phyloP scores from a whole-genome alignment of 148 eudicot genomes.

The Simmondsia chinensis region DNA sequence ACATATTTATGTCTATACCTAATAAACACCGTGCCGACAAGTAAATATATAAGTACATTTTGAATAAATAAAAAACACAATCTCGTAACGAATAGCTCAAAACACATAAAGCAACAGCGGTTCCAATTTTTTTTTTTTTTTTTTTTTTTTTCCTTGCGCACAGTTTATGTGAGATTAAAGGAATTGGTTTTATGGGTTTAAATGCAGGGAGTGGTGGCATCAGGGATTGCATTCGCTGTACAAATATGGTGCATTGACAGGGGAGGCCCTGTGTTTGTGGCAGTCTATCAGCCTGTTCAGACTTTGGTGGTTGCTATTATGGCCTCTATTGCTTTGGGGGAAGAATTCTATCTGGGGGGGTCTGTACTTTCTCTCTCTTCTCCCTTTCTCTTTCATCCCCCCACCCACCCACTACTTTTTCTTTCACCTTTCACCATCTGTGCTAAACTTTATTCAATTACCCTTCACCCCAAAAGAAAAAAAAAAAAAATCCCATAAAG shows the following conservation, averaged over 20 bases:
- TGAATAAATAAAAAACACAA: too few relatives aligned
- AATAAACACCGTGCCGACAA: too few relatives aligned
- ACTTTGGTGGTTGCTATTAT: slow-evolving; percentile 95
- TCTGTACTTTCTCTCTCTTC: slow-evolving; percentile 14
- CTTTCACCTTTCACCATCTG: slow-evolving; percentile 20
- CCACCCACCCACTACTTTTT: slow-evolving; percentile 10
- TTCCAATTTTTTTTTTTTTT: too few relatives aligned
- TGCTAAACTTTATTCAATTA: slow-evolving; percentile 1
- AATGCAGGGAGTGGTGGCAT: slow-evolving; percentile 96
- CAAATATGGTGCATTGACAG: slow-evolving; percentile 99
- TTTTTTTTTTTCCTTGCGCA: background rate
- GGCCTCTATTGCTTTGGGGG: slow-evolving; percentile 86
- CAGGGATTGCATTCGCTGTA: slow-evolving; percentile 99
- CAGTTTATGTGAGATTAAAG: background rate
- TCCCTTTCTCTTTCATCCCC: slow-evolving; percentile 9
- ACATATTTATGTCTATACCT: too few relatives aligned
- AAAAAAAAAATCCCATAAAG: background rate
- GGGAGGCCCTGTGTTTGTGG: slow-evolving; percentile 98
- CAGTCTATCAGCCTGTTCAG: slow-evolving; percentile 98
- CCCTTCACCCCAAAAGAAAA: background rate
- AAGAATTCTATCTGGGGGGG: slow-evolving; percentile 99
- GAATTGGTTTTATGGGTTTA: background rate
- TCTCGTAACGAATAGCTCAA: background rate
- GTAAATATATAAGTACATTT: too few relatives aligned
- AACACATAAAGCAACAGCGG: too few relatives aligned